Evolutionary conservation across 2,329 filamentous ascomycete genomes (phyloP).

Genomic region (Neonectria neomacrospora): DNA sequence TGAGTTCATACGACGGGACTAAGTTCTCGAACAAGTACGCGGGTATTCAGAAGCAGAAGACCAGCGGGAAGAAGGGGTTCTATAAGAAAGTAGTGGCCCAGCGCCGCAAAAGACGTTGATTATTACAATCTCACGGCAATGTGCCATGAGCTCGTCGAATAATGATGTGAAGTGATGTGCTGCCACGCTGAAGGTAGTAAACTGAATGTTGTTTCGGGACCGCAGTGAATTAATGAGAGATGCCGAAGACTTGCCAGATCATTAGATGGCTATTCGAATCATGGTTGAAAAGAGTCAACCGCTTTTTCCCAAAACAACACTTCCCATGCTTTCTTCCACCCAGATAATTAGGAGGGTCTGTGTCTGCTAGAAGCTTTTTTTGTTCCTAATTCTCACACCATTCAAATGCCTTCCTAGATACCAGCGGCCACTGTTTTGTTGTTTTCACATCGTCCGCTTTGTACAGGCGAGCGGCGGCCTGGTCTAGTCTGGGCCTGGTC

Average conservation of each 20-base stretch:
- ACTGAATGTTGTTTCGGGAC: not conserved
- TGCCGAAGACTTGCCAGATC: not conserved
- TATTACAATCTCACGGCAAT: not conserved
- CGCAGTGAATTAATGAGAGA: not conserved
- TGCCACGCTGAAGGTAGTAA: not conserved
- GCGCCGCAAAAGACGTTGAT: slow-evolving; percentile 43
- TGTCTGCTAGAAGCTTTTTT: not conserved
- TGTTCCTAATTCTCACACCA: too few relatives aligned
- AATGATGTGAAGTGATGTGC: not conserved
- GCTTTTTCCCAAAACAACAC: not conserved
- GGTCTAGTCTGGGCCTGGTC: slow-evolving; percentile 24
- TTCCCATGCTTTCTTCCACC: not conserved
- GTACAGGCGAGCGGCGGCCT: not conserved
- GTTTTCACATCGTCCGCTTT: too few relatives aligned
- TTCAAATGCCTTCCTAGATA: too few relatives aligned
- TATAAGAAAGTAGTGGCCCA: slow-evolving; percentile 80
- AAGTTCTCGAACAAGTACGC: slow-evolving; percentile 90
- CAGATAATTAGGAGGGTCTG: not conserved
- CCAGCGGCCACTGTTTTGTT: too few relatives aligned
- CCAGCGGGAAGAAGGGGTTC: slow-evolving; percentile 87
- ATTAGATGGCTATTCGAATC: not conserved
- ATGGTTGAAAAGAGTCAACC: not conserved
- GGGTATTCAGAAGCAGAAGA: slow-evolving; percentile 84
- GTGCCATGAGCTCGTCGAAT: not conserved
- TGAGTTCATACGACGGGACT: slow-evolving; percentile 62